Base-by-base conservation (phyloP, 2,329 filamentous ascomycete genomes). In the Raffaelea ambrosiae region DNA sequence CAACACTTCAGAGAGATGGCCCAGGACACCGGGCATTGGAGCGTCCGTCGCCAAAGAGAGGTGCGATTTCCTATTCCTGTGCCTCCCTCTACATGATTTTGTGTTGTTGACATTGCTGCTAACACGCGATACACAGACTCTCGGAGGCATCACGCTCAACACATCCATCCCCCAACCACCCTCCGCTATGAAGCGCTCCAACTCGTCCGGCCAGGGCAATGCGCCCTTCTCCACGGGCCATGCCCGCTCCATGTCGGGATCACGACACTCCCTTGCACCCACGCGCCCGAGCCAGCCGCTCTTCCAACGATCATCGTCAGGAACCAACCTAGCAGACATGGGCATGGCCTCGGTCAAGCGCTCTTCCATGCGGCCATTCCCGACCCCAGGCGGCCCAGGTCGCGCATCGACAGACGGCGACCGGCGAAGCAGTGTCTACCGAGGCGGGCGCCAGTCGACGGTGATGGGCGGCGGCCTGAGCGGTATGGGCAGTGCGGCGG, bases 131-230 rank as follows among this genome's bases (percentile, higher is more conserved):
- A 35, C 54, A 53, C 65, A 94, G 88, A 96, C 93, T 47, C 79
- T 97, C 51, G 90, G 85, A 55, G 83, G 83, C 56, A 81, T 95
- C 61, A 91, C 81, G 63, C 81, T 83, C 64, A 91, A 89, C 65
- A 86, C 86, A 19, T 80, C 81, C 20, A 87, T 98, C 53, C 93
- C 93, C 19, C 88, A 95, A 68, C 91, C 93, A 9, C 78, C 86
- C 23, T 97, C 91, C 38, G 88, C 89, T 38, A 84, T 98, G 77
- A 98, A 98, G 72, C 87, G 93, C 64, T 86, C 87, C 26, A 93
- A 83, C 61, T 90, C 81, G 57, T 81, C 81, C 58, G 76, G 79
- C 51, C 76, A 77, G 54, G 80, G 81, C n/a, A n/a, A n/a, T n/a
- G 72, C 73, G 49, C 79, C 77, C 41, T 84, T 79, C 59, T 81